phyloP scores from a whole-genome alignment of 2,329 filamentous ascomycete species.

The Thielaviopsis euricoi region DNA sequence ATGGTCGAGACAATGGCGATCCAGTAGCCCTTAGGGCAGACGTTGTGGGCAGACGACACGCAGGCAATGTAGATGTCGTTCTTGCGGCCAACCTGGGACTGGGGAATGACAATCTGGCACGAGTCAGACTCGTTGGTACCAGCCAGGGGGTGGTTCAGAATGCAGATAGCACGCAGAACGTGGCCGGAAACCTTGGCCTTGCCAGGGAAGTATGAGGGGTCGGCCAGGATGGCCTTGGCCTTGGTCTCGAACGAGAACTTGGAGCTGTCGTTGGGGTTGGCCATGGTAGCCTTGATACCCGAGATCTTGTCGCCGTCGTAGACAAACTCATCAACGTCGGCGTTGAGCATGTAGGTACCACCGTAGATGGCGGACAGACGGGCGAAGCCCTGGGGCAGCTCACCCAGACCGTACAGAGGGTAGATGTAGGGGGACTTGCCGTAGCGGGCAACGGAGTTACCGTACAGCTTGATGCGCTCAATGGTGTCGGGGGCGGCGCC shows the following conservation, averaged over 20 bases:
- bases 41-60: slow-evolving; percentile 90
- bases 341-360: slow-evolving; percentile 99
- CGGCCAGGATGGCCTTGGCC: slow-evolving; percentile 87
- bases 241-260: slow-evolving; percentile 87
- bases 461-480: slow-evolving; percentile 86
- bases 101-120: slow-evolving; percentile 88
- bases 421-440: slow-evolving; percentile 99
- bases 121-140: slow-evolving; percentile 83
- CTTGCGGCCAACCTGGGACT: slow-evolving; percentile 92
- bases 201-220: slow-evolving; percentile 88
- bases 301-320: slow-evolving; percentile 76
- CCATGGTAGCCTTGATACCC: slow-evolving; percentile 96
- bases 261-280: slow-evolving; percentile 51
- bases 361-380: slow-evolving; percentile 96
- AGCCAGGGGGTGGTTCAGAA: slow-evolving; percentile 85
- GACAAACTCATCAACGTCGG: slow-evolving; percentile 73
- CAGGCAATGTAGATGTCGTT: slow-evolving; percentile 96
- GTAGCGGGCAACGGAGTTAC: slow-evolving; percentile 92
- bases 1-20: slow-evolving; percentile 97
- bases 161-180: slow-evolving; percentile 90
- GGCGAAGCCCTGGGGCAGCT: slow-evolving; percentile 94
- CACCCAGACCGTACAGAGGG: slow-evolving; percentile 89
- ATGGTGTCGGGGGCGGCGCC: slow-evolving; percentile 73
- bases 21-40: slow-evolving; percentile 98
- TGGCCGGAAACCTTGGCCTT: slow-evolving; percentile 82